Percentiles rank a stretch among this genome's conserved stretches.
phyloP scores from a whole-genome alignment of 2,329 filamentous ascomycete genomes.

The Alternaria sp. region DNA sequence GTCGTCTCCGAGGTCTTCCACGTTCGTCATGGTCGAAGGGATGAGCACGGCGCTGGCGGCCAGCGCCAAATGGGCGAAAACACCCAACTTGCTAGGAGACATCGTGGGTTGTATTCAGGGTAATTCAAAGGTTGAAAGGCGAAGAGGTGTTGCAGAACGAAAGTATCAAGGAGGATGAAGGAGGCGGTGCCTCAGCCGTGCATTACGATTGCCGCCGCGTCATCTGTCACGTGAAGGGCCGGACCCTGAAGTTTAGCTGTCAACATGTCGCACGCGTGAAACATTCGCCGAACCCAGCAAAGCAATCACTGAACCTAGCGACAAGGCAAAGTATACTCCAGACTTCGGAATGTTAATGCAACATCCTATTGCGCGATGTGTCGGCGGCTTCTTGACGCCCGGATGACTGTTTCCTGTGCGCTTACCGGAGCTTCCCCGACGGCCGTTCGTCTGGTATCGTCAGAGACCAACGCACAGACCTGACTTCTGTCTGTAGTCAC shows the following conservation, averaged over 20 bases:
- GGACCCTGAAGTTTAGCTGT: slow-evolving; percentile 5
- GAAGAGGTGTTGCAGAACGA: slow-evolving; percentile 18
- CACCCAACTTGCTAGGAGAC: slow-evolving; percentile 40
- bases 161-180: slow-evolving; percentile 16
- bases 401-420: neutral
- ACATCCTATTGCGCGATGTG: neutral
- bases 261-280: slow-evolving; percentile 17
- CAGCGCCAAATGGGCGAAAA: slow-evolving; percentile 46
- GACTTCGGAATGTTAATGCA: neutral
- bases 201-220: slow-evolving; percentile 13
- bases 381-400: neutral
- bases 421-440: neutral
- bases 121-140: slow-evolving; percentile 12
- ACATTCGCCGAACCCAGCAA: slow-evolving; percentile 7
- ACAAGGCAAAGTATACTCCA: neutral
- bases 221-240: slow-evolving; percentile 16
- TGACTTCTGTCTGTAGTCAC: too few relatives aligned
- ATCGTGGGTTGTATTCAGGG: slow-evolving; percentile 29
- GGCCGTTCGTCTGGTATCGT: neutral
- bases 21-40: slow-evolving; percentile 35
- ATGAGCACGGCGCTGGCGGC: slow-evolving; percentile 45
- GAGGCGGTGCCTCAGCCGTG: slow-evolving; percentile 17
- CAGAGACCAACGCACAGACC: neutral
- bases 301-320: neutral
- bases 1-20: slow-evolving; percentile 39